phyloP scores from a whole-genome alignment of 208 protist species.

The Vickermania spadyakhi region DNA sequence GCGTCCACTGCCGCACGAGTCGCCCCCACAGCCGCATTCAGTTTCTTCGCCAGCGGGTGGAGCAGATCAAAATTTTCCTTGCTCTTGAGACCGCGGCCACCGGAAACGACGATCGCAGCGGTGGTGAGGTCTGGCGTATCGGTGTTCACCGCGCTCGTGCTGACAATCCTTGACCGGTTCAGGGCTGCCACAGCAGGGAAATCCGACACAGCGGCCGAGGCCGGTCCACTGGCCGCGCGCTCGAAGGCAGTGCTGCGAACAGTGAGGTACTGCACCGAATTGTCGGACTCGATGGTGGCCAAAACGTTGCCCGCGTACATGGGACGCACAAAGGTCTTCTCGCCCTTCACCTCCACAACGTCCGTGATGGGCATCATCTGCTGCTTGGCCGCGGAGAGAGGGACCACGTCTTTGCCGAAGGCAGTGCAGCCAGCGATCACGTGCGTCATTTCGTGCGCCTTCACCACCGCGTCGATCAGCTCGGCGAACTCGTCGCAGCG shows the following conservation, averaged over 20 bases:
- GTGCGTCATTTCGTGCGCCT: slow-evolving; percentile 83
- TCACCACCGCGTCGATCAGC: slow-evolving; percentile 39
- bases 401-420: slow-evolving; percentile 94
- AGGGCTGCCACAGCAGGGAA: slow-evolving; percentile 20
- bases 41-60: slow-evolving; percentile 90
- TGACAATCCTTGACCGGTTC: slow-evolving; percentile 43
- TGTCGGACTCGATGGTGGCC: slow-evolving; percentile 86
- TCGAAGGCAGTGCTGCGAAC: slow-evolving; percentile 90
- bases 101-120: slow-evolving; percentile 90
- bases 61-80: slow-evolving; percentile 97
- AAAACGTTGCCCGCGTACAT: slow-evolving; percentile 98
- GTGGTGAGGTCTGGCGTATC: slow-evolving; percentile 93
- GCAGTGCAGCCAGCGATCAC: slow-evolving; percentile 89
- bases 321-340: slow-evolving; percentile 93
- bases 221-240: slow-evolving; percentile 34
- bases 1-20: slow-evolving; percentile 97
- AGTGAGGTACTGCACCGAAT: slow-evolving; percentile 92
- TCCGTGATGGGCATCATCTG: slow-evolving; percentile 92
- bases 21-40: slow-evolving; percentile 93
- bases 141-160: slow-evolving; percentile 27
- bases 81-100: slow-evolving; percentile 95
- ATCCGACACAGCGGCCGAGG: slow-evolving; percentile 24
- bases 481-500: slow-evolving; percentile 79
- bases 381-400: slow-evolving; percentile 86
- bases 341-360: slow-evolving; percentile 82